These are phyloP conservation scores for Epithele typhae DNA, from an alignment of 768 basidiomycete genomes.

Conservation along the genomic window DNA sequence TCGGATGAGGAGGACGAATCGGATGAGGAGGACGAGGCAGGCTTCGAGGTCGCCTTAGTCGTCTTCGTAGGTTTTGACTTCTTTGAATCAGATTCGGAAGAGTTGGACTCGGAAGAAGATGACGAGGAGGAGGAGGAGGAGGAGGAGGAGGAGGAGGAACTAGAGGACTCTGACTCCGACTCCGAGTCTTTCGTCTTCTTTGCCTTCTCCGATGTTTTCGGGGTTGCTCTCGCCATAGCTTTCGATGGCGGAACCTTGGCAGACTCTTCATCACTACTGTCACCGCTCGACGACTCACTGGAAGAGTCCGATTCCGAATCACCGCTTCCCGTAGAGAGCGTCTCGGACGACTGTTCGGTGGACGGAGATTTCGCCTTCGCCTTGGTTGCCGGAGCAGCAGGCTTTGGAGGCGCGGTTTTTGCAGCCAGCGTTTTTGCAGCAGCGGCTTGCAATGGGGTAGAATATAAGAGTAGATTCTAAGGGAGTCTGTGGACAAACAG, in stretches of 20 bases:
- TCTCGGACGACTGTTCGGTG: conserved; percentile 10
- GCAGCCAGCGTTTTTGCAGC: neutral
- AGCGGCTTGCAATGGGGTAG: neutral
- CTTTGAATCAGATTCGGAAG: conserved; percentile 27
- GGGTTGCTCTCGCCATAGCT: too few relatives aligned
- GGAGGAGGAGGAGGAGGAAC: conserved; percentile 1
- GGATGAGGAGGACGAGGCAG: conserved; percentile 2
- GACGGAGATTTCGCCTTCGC: conserved; percentile 7
- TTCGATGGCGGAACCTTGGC: neutral
- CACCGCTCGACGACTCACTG: neutral
- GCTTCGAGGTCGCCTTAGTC: too few relatives aligned
- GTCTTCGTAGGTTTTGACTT: too few relatives aligned
- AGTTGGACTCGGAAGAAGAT: conserved; percentile 18
- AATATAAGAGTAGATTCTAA: too few relatives aligned
- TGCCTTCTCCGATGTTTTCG: too few relatives aligned
- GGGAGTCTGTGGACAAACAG: neutral
- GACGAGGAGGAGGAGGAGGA: conserved; percentile 11
- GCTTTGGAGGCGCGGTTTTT: too few relatives aligned
- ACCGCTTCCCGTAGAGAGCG: conserved; percentile 1
- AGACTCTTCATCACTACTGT: conserved; percentile 13
- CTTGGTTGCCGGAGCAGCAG: neutral
- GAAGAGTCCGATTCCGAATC: conserved; percentile 10
- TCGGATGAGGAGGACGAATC: conserved; percentile 12
- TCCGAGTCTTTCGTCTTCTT: too few relatives aligned
- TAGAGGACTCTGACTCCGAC: too few relatives aligned